Evolutionary conservation across 371 early-diverging fungal species (phyloP).

Genomic region (Parasitella parasitica): DNA sequence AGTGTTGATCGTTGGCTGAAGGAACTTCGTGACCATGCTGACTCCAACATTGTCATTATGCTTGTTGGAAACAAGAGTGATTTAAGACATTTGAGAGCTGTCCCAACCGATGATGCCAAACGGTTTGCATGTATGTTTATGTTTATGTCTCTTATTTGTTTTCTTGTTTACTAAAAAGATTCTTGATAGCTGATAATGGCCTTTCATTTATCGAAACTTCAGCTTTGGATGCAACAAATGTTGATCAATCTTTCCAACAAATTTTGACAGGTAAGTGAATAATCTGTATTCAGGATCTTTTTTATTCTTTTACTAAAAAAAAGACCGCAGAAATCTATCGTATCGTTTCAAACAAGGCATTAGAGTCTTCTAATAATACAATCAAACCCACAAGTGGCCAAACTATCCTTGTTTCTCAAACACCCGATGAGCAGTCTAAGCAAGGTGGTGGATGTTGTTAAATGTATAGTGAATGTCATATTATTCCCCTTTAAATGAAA

Average conservation of each 20-base stretch:
- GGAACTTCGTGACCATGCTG: constrained; percentile 98
- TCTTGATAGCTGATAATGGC: constrained; percentile 84
- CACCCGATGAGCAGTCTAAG: constrained; percentile 64
- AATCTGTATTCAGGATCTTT: background rate
- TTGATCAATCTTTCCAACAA: constrained; percentile 90
- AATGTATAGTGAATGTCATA: constrained; percentile 7
- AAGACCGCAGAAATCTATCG: constrained; percentile 75
- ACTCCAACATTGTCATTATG: constrained; percentile 97
- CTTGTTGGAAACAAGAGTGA: constrained; percentile 99
- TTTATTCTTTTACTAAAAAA: constrained; percentile 7
- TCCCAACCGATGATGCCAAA: constrained; percentile 96
- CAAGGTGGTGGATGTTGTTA: constrained; percentile 82
- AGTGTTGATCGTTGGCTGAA: constrained; percentile 97
- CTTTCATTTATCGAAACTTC: constrained; percentile 95
- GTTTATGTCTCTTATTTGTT: background rate
- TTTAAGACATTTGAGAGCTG: constrained; percentile 93
- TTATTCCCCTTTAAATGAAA: no score
- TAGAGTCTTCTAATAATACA: constrained; percentile 72
- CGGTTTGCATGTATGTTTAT: constrained; percentile 43
- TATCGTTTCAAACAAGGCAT: constrained; percentile 93
- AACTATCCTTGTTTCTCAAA: constrained; percentile 72
- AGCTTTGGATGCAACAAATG: constrained; percentile 91
- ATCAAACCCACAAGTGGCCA: constrained; percentile 76
- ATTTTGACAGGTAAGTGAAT: constrained; percentile 79
- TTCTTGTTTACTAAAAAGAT: background rate